phyloP scores from a whole-genome alignment of 768 basidiomycete genomes.

The Lactarius sp. region DNA sequence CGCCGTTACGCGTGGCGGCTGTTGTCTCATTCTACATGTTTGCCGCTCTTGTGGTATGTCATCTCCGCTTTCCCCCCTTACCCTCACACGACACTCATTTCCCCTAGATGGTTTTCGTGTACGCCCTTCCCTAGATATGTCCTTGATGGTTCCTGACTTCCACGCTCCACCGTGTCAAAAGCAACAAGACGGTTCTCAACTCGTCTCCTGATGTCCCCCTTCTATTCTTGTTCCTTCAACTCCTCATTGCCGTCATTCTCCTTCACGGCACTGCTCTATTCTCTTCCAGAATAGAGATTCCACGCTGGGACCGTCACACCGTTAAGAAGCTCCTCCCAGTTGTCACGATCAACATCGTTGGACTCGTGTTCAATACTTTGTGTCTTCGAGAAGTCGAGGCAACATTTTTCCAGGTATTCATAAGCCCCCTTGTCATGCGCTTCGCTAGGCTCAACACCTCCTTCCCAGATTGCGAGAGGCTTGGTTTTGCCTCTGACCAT shows the following conservation, averaged over 20 bases:
- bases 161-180: constrained; percentile 29
- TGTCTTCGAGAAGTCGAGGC: constrained; percentile 77
- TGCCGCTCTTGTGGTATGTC: constrained; percentile 65
- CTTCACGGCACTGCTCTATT: constrained; percentile 51
- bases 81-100: constrained; percentile 8
- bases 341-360: constrained; percentile 64
- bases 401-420: constrained; percentile 67
- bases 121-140: constrained; percentile 23
- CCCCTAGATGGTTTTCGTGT: constrained; percentile 50
- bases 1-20: constrained; percentile 51
- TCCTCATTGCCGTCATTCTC: constrained; percentile 62
- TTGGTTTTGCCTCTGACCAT: constrained; percentile 82
- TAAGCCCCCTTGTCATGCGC: background rate
- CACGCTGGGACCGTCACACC: constrained; percentile 45
- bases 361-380: constrained; percentile 73
- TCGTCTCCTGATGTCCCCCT: constrained; percentile 62
- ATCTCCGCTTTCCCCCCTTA: background rate
- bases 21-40: constrained; percentile 78
- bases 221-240: constrained; percentile 61
- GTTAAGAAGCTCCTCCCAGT: constrained; percentile 60
- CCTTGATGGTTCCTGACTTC: constrained; percentile 6
- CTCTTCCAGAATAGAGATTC: constrained; percentile 50
- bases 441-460: background rate
- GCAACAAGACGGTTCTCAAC: constrained; percentile 73
- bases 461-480: constrained; percentile 72